Percentiles rank a stretch among this genome's conserved stretches.
Conservation (phyloP, 2,329 filamentous ascomycete species). For the Aspergillus novofumigatus region DNA sequence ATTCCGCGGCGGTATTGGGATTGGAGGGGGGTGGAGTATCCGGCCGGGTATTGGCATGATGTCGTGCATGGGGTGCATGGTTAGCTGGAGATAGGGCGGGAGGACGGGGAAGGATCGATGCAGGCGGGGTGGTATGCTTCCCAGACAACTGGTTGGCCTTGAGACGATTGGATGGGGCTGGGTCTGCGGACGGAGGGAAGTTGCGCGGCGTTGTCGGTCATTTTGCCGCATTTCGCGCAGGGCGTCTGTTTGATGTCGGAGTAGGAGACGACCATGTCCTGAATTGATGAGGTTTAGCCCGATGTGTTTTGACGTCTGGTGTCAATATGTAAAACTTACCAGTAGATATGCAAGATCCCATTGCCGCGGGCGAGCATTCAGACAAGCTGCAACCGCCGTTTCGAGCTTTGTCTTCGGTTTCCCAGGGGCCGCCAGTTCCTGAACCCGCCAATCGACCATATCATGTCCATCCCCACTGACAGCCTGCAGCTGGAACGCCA, state of each 20-base stretch:
- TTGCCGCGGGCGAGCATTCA: slow-evolving; percentile 33
- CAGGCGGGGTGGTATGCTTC: slow-evolving; percentile 35
- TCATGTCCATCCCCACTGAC: slow-evolving; percentile 14
- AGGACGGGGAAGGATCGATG: background rate
- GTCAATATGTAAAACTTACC: slow-evolving; percentile 21
- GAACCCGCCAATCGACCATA: slow-evolving; percentile 33
- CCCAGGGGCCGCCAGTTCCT: slow-evolving; percentile 20
- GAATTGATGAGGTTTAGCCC: too few species aligned
- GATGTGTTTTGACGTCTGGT: too few species aligned
- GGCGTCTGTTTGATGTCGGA: slow-evolving; percentile 36
- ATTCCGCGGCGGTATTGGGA: slow-evolving; percentile 25
- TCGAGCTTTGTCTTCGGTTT: slow-evolving; percentile 32
- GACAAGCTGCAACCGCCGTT: slow-evolving; percentile 28
- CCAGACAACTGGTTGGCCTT: slow-evolving; percentile 22
- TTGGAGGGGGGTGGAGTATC: slow-evolving; percentile 18
- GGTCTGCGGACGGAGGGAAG: slow-evolving; percentile 36
- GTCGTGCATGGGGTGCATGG: slow-evolving; percentile 13
- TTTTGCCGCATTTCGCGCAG: slow-evolving; percentile 36
- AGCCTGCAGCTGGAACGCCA: slow-evolving; percentile 31
- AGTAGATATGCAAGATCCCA: slow-evolving; percentile 39
- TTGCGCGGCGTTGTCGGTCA: slow-evolving; percentile 36
- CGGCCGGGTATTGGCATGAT: slow-evolving; percentile 21
- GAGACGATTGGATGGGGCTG: slow-evolving; percentile 14
- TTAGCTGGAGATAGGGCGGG: background rate
- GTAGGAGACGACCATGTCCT: slow-evolving; percentile 44